These are phyloP conservation scores for Aspergillus spinulosporus DNA, from an alignment of 2,329 filamentous ascomycete species.

Conservation along the genomic window DNA sequence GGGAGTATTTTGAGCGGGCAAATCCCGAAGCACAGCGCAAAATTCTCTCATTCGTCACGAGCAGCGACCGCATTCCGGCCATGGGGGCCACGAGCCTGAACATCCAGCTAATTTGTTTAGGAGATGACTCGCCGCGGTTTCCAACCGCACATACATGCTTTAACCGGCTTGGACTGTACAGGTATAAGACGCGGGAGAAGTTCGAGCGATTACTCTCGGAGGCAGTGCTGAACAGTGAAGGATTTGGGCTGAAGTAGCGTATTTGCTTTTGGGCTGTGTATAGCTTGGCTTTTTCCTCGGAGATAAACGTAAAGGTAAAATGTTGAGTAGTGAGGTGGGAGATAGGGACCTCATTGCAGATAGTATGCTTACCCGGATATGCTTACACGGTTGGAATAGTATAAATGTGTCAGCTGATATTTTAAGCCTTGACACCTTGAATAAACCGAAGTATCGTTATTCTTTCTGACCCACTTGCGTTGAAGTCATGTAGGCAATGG, in stretches of 20 bases:
- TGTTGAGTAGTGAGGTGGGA: neutral
- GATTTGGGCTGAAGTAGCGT: conserved; percentile 75
- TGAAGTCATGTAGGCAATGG: too few relatives aligned
- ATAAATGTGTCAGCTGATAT: neutral
- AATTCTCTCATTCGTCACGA: conserved; percentile 82
- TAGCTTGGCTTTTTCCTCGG: conserved; percentile 1
- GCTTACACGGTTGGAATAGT: neutral
- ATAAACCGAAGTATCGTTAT: neutral
- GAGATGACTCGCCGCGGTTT: conserved; percentile 71
- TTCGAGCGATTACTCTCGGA: conserved; percentile 75
- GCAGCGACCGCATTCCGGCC: conserved; percentile 85
- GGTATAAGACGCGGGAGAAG: conserved; percentile 65
- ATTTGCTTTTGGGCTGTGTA: neutral
- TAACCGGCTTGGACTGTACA: conserved; percentile 76
- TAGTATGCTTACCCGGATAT: neutral
- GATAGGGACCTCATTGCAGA: neutral
- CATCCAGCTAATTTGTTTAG: conserved; percentile 74
- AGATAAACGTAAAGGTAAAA: neutral
- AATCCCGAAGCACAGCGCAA: conserved; percentile 69
- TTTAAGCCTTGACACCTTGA: neutral
- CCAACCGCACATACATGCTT: conserved; percentile 90
- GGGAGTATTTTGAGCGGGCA: conserved; percentile 73
- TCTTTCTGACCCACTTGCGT: neutral
- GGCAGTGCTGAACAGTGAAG: conserved; percentile 86
- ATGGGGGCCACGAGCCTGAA: conserved; percentile 78